Evolutionary conservation across 2,329 filamentous ascomycete genomes (phyloP).

Genomic region (Sarocladium brachiariae): DNA sequence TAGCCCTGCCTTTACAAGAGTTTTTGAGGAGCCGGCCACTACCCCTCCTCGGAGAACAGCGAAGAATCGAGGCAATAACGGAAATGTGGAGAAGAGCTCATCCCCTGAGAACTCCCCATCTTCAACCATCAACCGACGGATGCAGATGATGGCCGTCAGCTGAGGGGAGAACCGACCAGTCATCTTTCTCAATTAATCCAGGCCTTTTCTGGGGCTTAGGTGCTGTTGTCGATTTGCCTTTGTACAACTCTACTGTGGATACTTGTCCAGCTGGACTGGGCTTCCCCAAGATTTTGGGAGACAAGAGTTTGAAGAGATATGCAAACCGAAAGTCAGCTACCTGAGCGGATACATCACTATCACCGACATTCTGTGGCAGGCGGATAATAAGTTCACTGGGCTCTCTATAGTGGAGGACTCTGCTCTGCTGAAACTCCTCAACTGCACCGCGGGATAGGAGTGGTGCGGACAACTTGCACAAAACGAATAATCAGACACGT

Average conservation of each 20-base stretch:
- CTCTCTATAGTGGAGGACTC: too few relatives aligned
- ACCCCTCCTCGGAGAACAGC: slow-evolving; percentile 45
- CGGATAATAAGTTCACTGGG: too few relatives aligned
- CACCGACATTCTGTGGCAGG: too few relatives aligned
- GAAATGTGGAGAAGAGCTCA: slow-evolving; percentile 39
- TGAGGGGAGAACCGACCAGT: slow-evolving; percentile 24
- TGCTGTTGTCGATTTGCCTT: not conserved
- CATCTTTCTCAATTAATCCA: not conserved
- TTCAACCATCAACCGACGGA: slow-evolving; percentile 41
- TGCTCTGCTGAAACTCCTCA: too few relatives aligned
- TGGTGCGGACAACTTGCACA: not conserved
- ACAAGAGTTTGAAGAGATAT: too few relatives aligned
- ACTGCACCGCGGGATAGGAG: too few relatives aligned
- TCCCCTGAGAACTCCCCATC: slow-evolving; percentile 48
- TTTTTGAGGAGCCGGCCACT: slow-evolving; percentile 56
- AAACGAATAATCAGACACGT: not conserved
- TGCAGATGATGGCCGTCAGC: slow-evolving; percentile 60
- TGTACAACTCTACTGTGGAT: not conserved
- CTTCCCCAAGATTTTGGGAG: not conserved
- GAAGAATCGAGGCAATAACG: slow-evolving; percentile 48
- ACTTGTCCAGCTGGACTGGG: slow-evolving; percentile 12
- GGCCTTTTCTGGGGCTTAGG: too few relatives aligned
- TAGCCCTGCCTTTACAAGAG: slow-evolving; percentile 60
- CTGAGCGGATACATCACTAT: too few relatives aligned
- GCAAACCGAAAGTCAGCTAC: too few relatives aligned